Evolutionary conservation across 495 filamentous ascomycete genomes (phyloP).

Genomic region (Lophium mytilinum): DNA sequence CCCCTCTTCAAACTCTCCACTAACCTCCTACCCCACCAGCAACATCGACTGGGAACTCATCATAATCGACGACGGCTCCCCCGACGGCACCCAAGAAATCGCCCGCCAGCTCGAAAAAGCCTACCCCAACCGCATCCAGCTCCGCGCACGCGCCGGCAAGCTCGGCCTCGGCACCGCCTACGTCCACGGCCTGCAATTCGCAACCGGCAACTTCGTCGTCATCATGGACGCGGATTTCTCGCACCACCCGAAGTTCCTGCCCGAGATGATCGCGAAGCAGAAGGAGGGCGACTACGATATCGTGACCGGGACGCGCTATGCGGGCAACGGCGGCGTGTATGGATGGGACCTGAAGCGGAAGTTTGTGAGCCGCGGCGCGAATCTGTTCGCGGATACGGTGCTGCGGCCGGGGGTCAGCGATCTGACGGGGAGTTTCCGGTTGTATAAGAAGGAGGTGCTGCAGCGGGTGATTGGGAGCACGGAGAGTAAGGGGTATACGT

Average conservation of each 20-base stretch:
- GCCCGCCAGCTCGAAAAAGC: constrained; percentile 81
- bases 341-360: constrained; percentile 98
- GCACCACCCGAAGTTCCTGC: constrained; percentile 96
- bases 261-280: constrained; percentile 74
- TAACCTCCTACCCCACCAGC: constrained; percentile 36
- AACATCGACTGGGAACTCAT: constrained; percentile 97
- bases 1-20: background rate
- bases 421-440: constrained; percentile 83
- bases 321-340: constrained; percentile 82
- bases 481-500: constrained; percentile 91
- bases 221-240: constrained; percentile 99
- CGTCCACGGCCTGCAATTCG: constrained; percentile 84
- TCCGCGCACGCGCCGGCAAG: constrained; percentile 84
- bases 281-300: constrained; percentile 73
- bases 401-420: constrained; percentile 93
- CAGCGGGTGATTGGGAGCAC: constrained; percentile 84
- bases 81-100: constrained; percentile 86
- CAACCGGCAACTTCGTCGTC: constrained; percentile 86
- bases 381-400: constrained; percentile 91
- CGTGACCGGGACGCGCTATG: constrained; percentile 91
- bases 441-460: constrained; percentile 87
- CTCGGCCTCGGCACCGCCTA: constrained; percentile 95
- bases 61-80: constrained; percentile 95
- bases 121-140: constrained; percentile 69
- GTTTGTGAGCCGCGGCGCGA: constrained; percentile 82